Conservation (phyloP, 2,329 filamentous ascomycete species). For the Graphiopsis chlorocephala region DNA sequence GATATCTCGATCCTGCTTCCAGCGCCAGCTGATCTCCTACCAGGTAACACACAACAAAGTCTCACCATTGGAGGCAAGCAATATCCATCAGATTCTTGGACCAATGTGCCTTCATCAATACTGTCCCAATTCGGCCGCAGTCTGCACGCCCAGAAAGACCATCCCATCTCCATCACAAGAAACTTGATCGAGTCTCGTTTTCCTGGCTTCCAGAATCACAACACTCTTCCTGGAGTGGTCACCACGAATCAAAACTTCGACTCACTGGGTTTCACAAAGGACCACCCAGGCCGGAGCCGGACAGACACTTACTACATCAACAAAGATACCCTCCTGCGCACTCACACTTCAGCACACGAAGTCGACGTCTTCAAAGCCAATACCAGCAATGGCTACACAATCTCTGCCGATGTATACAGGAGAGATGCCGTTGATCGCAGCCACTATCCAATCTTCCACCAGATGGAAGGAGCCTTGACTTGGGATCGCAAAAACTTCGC, state of each 20-base stretch:
- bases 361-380: constrained; percentile 74
- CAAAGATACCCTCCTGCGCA: constrained; percentile 75
- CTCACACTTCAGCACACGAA: constrained; percentile 93
- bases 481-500: constrained; percentile 71
- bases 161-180: constrained; percentile 86
- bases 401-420: constrained; percentile 92
- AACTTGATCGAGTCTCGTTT: constrained; percentile 91
- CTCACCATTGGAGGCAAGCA: constrained; percentile 58
- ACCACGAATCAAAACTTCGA: constrained; percentile 89
- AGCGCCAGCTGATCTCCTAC: constrained; percentile 1
- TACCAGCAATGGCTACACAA: constrained; percentile 75
- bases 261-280: constrained; percentile 82
- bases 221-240: constrained; percentile 78
- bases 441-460: constrained; percentile 96
- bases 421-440: constrained; percentile 91
- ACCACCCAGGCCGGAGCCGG: constrained; percentile 82
- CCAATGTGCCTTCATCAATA: constrained; percentile 77
- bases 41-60: constrained; percentile 4
- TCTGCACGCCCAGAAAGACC: constrained; percentile 86
- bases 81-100: constrained; percentile 75
- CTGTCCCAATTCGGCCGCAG: constrained; percentile 69
- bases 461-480: constrained; percentile 92
- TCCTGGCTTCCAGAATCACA: constrained; percentile 72
- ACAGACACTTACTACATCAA: constrained; percentile 98
- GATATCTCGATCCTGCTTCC: background rate